Base-by-base conservation (phyloP, 1,284 basidiomycete genomes). In the Mycosarcoma maydis region DNA sequence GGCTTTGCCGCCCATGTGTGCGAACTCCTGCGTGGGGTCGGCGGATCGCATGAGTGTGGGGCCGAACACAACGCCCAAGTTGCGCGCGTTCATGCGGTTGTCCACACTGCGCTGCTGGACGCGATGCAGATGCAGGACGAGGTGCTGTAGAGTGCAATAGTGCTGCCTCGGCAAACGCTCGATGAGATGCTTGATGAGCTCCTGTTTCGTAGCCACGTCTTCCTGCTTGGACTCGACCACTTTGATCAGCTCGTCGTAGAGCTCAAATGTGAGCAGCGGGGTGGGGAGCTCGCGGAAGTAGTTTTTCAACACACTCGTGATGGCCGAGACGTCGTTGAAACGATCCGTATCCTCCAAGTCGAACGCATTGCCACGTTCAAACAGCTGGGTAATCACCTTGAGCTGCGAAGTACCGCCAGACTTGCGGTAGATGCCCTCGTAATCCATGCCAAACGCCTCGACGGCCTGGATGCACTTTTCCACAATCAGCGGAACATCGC, bases 41-140 rank as follows among this genome's bases (percentile, higher is more conserved):
- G 87, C 86, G 2, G 93, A 95, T 61, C 92, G 88, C 88, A 98
- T 92, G 20, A 98, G 85, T 0, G 95, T 98, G 7, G 95, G 95
- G 72, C 96, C 96, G 84, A 98, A 98, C 37, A 99, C 94, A n/a
- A 98, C 93, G n/a, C 96, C 96, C 19, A 99, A 84, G 77, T 98
- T 99, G 67, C 93, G 87, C 4, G 92, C 90, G 45, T 89, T 93
- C 96, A 99, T 98, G 49, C 94, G 86, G 82, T 98, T 99, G 58
- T 86, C 85, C 22, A 89, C 88, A 27, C 54, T 58, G 22, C 72
- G 49, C 24, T 71, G 50, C 51, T 72, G 73, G 3, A 81, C 75
- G 10, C 70, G 57, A 78, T 94, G 85, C 26, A 99, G 84, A 84
- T 99, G 96, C 20, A 92, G 83, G 87, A 97, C 90, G 22, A 99